Evolutionary conservation across 176 grass and related monocot genomes (phyloP).

Genomic region (Stipa capillata): DNA sequence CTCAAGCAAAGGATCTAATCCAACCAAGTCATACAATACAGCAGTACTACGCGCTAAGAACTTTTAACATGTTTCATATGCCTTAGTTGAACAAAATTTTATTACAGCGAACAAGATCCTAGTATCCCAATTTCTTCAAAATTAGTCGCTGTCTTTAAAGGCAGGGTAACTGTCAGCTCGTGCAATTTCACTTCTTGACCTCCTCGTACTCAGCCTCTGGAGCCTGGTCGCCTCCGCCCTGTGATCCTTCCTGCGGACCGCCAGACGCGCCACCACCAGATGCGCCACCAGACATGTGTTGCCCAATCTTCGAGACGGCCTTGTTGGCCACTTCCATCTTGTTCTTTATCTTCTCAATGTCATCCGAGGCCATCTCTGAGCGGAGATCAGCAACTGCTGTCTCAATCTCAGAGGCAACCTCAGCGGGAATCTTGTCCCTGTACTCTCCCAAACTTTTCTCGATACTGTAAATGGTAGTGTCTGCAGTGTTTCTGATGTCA

Average conservation of each 20-base stretch:
- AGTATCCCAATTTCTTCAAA: background rate
- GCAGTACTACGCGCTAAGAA: background rate
- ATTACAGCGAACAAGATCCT: background rate
- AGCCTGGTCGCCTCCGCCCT: constrained; percentile 12
- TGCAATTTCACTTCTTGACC: constrained; percentile 16
- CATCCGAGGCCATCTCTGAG: constrained; percentile 19
- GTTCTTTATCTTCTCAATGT: constrained; percentile 19
- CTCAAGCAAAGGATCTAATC: background rate
- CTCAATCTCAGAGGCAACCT: constrained; percentile 37
- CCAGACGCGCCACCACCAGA: too few species aligned
- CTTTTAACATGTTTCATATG: background rate
- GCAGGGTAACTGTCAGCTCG: background rate
- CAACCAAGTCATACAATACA: background rate
- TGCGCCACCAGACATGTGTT: constrained; percentile 33
- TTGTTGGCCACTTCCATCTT: constrained; percentile 28
- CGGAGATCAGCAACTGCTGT: constrained; percentile 1
- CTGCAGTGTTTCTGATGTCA: constrained; percentile 34
- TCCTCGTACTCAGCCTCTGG: constrained; percentile 36
- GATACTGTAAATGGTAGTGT: too few species aligned
- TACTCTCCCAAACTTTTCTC: constrained; percentile 41
- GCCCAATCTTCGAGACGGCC: constrained; percentile 25
- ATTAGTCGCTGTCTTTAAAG: background rate
- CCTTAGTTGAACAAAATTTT: background rate
- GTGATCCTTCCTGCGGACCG: background rate
- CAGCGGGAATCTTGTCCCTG: too few species aligned